Percentiles rank a stretch among this genome's conserved stretches.
phyloP scores from a whole-genome alignment of 2,329 filamentous ascomycete genomes.

The Penicillium polonicum region DNA sequence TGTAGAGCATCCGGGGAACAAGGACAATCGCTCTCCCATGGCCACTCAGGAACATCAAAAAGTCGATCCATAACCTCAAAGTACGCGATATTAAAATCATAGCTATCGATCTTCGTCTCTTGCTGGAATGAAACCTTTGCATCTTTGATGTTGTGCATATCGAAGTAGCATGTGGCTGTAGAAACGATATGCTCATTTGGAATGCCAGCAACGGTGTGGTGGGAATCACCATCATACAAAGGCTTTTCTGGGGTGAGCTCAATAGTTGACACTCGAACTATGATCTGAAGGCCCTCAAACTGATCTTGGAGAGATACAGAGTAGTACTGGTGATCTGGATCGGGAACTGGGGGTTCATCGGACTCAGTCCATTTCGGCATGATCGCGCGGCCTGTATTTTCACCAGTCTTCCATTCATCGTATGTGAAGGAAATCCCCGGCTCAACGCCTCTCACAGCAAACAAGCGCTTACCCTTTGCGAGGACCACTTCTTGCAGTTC shows the following conservation, averaged over 20 bases:
- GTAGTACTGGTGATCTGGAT: constrained; percentile 12
- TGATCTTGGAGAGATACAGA: constrained; percentile 7
- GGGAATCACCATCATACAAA: constrained; percentile 1
- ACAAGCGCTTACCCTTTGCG: neutral
- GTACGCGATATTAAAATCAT: neutral
- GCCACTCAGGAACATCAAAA: neutral
- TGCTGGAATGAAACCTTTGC: constrained; percentile 6
- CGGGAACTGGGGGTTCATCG: neutral
- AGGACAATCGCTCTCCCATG: neutral
- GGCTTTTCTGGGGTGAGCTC: constrained; percentile 8
- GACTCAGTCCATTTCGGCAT: neutral
- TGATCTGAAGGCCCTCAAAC: constrained; percentile 7
- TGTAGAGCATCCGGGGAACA: neutral
- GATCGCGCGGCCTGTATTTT: constrained; percentile 6
- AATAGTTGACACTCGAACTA: constrained; percentile 6
- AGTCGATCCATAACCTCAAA: neutral
- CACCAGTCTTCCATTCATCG: constrained; percentile 9
- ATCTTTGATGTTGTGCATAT: constrained; percentile 11
- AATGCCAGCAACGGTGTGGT: constrained; percentile 4
- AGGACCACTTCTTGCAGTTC: neutral
- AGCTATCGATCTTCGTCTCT: constrained; percentile 3
- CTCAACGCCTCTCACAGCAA: constrained; percentile 4
- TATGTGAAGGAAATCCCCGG: constrained; percentile 14
- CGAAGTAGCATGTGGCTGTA: constrained; percentile 10
- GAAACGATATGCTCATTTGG: constrained; percentile 11